Evolutionary conservation across 2,329 filamentous ascomycete species (phyloP).

Genomic region (Fusarium duplospermum): DNA sequence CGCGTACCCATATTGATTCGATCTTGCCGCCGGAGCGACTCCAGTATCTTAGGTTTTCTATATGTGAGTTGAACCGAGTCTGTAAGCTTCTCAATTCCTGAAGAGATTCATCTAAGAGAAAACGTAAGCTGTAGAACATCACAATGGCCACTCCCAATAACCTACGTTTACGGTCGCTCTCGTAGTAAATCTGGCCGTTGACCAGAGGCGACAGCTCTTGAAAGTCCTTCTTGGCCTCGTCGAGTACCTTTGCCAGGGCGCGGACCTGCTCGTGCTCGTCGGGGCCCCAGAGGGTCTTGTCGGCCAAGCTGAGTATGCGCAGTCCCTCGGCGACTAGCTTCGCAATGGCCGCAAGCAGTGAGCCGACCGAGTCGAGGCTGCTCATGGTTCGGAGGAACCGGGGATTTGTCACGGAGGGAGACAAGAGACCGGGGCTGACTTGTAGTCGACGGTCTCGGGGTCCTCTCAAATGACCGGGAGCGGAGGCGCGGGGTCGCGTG

Average conservation of each 20-base stretch:
- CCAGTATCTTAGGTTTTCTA: slow-evolving; percentile 66
- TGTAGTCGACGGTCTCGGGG: slow-evolving; percentile 19
- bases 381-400: slow-evolving; percentile 46
- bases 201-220: slow-evolving; percentile 67
- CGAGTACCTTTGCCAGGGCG: slow-evolving; percentile 65
- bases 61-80: slow-evolving; percentile 59
- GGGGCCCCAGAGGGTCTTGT: slow-evolving; percentile 68
- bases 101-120: slow-evolving; percentile 61
- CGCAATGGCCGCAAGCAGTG: slow-evolving; percentile 68
- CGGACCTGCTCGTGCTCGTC: slow-evolving; percentile 71
- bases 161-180: slow-evolving; percentile 67
- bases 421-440: neutral
- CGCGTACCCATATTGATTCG: slow-evolving; percentile 65
- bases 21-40: slow-evolving; percentile 65
- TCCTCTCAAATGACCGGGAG: neutral
- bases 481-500: slow-evolving; percentile 32
- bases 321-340: slow-evolving; percentile 64
- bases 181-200: slow-evolving; percentile 68
- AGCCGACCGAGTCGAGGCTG: slow-evolving; percentile 65
- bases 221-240: slow-evolving; percentile 71
- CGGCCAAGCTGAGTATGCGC: slow-evolving; percentile 66
- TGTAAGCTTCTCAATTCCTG: slow-evolving; percentile 61
- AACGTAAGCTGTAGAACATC: slow-evolving; percentile 10
- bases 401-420: neutral
- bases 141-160: slow-evolving; percentile 12